These are phyloP conservation scores for Cymbopogon citratus DNA, from an alignment of 176 grass and related monocot genomes.

Conservation along the genomic window DNA sequence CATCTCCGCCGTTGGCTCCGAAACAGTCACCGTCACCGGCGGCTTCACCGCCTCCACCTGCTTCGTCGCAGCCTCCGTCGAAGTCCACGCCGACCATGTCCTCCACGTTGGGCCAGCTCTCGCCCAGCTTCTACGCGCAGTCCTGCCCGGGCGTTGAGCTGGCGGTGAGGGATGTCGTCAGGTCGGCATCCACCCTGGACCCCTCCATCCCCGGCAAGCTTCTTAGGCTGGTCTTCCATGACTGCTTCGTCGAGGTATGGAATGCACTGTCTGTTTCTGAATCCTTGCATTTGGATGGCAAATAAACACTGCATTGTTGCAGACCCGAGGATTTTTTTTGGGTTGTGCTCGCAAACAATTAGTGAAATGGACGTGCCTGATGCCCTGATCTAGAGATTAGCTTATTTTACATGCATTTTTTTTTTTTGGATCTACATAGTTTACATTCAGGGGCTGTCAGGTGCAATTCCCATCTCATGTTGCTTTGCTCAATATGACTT, in stretches of 20 bases:
- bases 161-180: slow-evolving; percentile 60
- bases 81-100: slow-evolving; percentile 7
- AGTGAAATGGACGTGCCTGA: background rate
- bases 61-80: background rate
- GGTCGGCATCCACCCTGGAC: slow-evolving; percentile 50
- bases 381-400: background rate
- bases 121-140: slow-evolving; percentile 54
- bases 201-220: slow-evolving; percentile 70
- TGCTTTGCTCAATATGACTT: background rate
- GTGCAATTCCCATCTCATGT: background rate
- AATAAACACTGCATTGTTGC: background rate
- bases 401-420: no score
- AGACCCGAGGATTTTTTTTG: background rate
- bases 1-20: background rate
- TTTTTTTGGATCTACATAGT: no score
- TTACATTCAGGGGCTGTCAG: background rate
- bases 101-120: slow-evolving; percentile 43
- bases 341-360: background rate
- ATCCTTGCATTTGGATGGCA: background rate
- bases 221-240: slow-evolving; percentile 86
- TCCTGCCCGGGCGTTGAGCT: slow-evolving; percentile 72
- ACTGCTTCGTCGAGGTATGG: slow-evolving; percentile 87
- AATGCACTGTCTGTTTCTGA: background rate
- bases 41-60: background rate
- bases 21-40: background rate